These are phyloP conservation scores for Cercospora sp. DNA, from an alignment of 2,329 filamentous ascomycete genomes.

Conservation along the genomic window DNA sequence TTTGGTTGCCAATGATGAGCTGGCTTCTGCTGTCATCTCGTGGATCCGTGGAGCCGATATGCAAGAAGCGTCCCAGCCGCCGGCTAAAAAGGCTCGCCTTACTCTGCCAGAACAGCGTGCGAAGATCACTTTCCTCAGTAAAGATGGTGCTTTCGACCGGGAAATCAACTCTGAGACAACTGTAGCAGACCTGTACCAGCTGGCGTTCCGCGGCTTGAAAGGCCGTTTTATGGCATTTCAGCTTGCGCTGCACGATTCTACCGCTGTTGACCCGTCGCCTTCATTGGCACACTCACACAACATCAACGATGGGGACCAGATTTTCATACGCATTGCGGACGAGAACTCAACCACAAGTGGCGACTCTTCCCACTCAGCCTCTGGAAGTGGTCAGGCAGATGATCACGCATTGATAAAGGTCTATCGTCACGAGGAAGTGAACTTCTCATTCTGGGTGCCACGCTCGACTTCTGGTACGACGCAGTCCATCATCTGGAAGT, in stretches of 20 bases:
- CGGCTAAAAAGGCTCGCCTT: conserved; percentile 11
- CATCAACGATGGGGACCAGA: conserved; percentile 16
- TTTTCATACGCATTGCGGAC: conserved; percentile 24
- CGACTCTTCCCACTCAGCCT: not conserved
- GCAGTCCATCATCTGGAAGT: conserved; percentile 29
- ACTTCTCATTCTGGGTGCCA: conserved; percentile 34
- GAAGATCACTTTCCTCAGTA: conserved; percentile 24
- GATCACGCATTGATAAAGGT: conserved; percentile 28
- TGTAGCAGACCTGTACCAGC: conserved; percentile 30
- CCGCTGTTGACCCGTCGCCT: not conserved
- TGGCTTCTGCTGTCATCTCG: conserved; percentile 28
- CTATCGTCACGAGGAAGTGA: conserved; percentile 4
- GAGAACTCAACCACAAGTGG: conserved; percentile 4
- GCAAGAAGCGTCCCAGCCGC: not conserved
- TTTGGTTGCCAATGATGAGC: conserved; percentile 28
- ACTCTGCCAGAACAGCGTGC: not conserved
- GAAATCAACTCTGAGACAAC: conserved; percentile 10
- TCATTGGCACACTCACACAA: not conserved
- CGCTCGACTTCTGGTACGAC: conserved; percentile 18
- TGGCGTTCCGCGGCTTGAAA: conserved; percentile 36
- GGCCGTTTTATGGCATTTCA: conserved; percentile 33
- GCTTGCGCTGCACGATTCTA: conserved; percentile 23
- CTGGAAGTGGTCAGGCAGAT: not conserved
- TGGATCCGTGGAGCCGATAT: conserved; percentile 30
- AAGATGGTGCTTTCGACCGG: conserved; percentile 23